Evolutionary conservation across 345 rosid genomes (phyloP).

Genomic region (Nephelium lappaceum): DNA sequence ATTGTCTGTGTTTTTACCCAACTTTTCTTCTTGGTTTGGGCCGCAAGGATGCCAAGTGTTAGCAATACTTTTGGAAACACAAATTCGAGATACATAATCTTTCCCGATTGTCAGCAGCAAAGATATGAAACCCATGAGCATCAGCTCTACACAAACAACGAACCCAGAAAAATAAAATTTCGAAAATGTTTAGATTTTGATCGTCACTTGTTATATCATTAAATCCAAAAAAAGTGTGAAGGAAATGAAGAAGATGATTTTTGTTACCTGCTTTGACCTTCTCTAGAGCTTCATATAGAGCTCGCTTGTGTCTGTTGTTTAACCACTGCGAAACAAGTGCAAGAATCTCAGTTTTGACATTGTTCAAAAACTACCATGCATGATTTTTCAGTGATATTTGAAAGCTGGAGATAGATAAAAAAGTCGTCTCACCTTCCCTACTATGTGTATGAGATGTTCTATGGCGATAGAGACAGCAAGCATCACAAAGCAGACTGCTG

Average conservation of each 20-base stretch:
- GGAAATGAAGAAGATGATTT: neutral
- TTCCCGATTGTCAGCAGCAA: slow-evolving; percentile 53
- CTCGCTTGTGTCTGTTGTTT: slow-evolving; percentile 57
- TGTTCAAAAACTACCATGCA: neutral
- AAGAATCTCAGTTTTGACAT: neutral
- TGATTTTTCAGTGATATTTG: neutral
- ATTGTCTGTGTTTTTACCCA: slow-evolving; percentile 37
- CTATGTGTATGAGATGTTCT: slow-evolving; percentile 65
- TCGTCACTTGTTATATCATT: neutral
- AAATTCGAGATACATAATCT: slow-evolving; percentile 49
- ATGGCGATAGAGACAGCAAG: slow-evolving; percentile 69
- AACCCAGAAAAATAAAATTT: neutral
- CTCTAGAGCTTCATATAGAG: slow-evolving; percentile 83
- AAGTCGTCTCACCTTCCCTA: slow-evolving; percentile 46
- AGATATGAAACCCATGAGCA: slow-evolving; percentile 83
- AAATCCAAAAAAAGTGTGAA: neutral
- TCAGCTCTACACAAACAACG: slow-evolving; percentile 49
- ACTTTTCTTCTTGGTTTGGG: neutral
- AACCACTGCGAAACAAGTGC: slow-evolving; percentile 53
- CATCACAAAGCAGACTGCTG: slow-evolving; percentile 73
- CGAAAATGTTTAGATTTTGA: slow-evolving; percentile 1
- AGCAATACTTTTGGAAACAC: slow-evolving; percentile 47
- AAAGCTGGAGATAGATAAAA: neutral
- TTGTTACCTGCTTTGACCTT: slow-evolving; percentile 72
- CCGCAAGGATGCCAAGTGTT: slow-evolving; percentile 75